Conservation (phyloP, 2,329 filamentous ascomycete species). For the Arthroderma uncinatum region DNA sequence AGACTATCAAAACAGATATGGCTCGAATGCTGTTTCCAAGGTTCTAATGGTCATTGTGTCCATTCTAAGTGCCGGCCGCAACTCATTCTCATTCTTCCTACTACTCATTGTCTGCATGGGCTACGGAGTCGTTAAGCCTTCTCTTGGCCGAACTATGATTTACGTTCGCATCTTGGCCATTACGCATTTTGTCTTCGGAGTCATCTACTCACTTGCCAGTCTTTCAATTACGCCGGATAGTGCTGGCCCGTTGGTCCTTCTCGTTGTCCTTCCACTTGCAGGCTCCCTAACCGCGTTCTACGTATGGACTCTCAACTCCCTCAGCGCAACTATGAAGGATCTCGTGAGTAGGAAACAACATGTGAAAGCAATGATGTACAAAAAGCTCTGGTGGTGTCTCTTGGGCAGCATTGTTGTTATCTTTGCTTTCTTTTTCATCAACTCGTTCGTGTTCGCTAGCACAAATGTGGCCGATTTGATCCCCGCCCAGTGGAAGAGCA, state of each 20-base stretch:
- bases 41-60: slow-evolving; percentile 84
- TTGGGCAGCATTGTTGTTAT: slow-evolving; percentile 85
- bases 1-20: slow-evolving; percentile 89
- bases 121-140: slow-evolving; percentile 93
- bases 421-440: slow-evolving; percentile 97
- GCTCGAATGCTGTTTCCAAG: slow-evolving; percentile 71
- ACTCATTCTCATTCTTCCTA: slow-evolving; percentile 97
- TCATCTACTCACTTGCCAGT: slow-evolving; percentile 85
- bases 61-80: slow-evolving; percentile 81
- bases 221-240: slow-evolving; percentile 80
- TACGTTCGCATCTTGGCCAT: slow-evolving; percentile 84
- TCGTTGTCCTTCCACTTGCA: slow-evolving; percentile 85
- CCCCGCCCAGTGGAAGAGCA: slow-evolving; percentile 90
- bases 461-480: slow-evolving; percentile 78
- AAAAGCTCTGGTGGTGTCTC: slow-evolving; percentile 97
- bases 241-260: slow-evolving; percentile 77
- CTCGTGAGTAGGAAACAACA: slow-evolving; percentile 89
- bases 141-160: slow-evolving; percentile 84
- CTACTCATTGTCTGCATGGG: slow-evolving; percentile 98
- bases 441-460: slow-evolving; percentile 88
- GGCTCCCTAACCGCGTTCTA: slow-evolving; percentile 93
- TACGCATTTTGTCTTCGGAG: slow-evolving; percentile 86
- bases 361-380: slow-evolving; percentile 91
- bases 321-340: slow-evolving; percentile 92
- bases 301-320: slow-evolving; percentile 93